Base-by-base conservation (phyloP, 805 yeast genomes). In the Starmerella apicola region DNA sequence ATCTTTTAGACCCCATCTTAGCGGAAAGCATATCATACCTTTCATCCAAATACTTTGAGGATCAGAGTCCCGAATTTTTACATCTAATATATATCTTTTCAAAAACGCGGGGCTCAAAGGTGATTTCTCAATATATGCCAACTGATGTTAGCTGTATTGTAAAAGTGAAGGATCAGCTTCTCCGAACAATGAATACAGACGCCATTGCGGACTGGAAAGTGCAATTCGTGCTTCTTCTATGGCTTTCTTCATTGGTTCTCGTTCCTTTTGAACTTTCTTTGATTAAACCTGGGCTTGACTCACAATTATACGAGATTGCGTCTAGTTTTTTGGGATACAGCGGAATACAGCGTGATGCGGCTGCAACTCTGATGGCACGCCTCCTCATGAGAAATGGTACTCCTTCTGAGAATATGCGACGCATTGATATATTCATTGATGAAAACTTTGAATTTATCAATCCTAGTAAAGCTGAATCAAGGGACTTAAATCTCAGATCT, bases 241-340 rank as follows among this genome's bases (percentile, higher is more conserved):
- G 95, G 94, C 64, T 83, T 8, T 68, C 78, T 0, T 72, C 78
- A 8, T 60, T 85, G 18, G 68, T 76, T 0, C 60, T 81, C n/a
- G 72, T 77, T 0, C 96, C 97, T 0, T 85, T 86, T 52, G 67
- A 72, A 2, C 60, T 86, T 20, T 58, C 56, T 1, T 46, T 59
- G 0, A 57, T 78, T 13, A 58, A 58, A 2, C 45, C 54, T 2
- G 42, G 53, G 0, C 41, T 57, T 0, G 55, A 69, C 4, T 46
- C 51, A 1, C 38, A 54, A 2, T 50, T 78, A 1, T 67, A 63
- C 32, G 42, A 48, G 0, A 44, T 68, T 6, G 66, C 70, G 0
- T 36, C 54, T 3, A 30, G 32, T 1, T 59, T 56, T 38, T 56
- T 72, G 31, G 54, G 51, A 4, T 59, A 60, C 13, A 67, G 76